These are phyloP conservation scores for Halophytophthora polymorphica DNA, from an alignment of 352 stramenopile species.

Conservation along the genomic window DNA sequence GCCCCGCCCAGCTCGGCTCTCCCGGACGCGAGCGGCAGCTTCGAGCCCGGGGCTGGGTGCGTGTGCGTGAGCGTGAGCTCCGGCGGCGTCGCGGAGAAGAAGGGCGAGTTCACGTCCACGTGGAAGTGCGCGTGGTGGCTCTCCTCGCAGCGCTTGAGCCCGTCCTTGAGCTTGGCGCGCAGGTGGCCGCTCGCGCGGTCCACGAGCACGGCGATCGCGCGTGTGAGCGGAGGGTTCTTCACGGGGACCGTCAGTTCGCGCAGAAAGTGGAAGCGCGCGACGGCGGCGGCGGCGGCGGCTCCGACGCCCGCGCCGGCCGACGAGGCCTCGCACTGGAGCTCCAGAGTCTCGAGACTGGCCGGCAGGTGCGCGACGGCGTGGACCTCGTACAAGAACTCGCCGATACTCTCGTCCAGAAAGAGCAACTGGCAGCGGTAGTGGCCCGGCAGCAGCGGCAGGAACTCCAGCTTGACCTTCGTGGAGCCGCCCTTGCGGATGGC, in stretches of 20 bases:
- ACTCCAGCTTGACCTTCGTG: slow-evolving; percentile 79
- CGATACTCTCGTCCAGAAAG: slow-evolving; percentile 89
- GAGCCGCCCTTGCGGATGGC: slow-evolving; percentile 51
- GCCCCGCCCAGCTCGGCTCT: slow-evolving; percentile 12
- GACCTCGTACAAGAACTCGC: slow-evolving; percentile 94
- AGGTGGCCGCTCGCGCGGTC: slow-evolving; percentile 69
- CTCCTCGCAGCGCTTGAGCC: slow-evolving; percentile 75
- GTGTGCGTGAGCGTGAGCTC: slow-evolving; percentile 37
- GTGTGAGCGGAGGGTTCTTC: slow-evolving; percentile 78
- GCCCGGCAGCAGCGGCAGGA: slow-evolving; percentile 86
- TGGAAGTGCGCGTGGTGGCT: slow-evolving; percentile 59
- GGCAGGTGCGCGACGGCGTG: slow-evolving; percentile 80
- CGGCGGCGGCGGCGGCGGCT: background rate
- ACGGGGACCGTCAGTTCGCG: slow-evolving; percentile 72
- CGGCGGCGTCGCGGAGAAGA: slow-evolving; percentile 60
- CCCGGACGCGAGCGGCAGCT: slow-evolving; percentile 11
- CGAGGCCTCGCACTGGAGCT: slow-evolving; percentile 72
- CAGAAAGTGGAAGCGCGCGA: slow-evolving; percentile 49
- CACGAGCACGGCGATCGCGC: slow-evolving; percentile 59
- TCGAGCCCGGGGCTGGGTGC: slow-evolving; percentile 1
- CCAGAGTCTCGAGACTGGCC: slow-evolving; percentile 62
- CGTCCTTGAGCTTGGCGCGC: slow-evolving; percentile 75
- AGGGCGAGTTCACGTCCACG: slow-evolving; percentile 87
- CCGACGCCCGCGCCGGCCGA: slow-evolving; percentile 1
- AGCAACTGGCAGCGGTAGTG: slow-evolving; percentile 89